Evolutionary conservation across 257 asterid species (phyloP).

Genomic region (Solanum pimpinellifolium): DNA sequence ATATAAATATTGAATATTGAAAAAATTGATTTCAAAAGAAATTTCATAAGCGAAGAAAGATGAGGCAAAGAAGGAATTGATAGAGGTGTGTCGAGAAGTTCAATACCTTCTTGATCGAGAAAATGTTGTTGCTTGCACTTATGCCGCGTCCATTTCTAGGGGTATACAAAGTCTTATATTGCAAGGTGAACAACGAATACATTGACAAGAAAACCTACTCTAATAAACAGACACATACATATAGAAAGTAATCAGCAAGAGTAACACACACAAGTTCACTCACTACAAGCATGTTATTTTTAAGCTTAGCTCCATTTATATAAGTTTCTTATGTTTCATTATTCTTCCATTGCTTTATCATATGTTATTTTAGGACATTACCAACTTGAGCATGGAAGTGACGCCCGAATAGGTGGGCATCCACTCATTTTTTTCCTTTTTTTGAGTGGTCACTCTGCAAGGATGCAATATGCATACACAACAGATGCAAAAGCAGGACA

Average conservation of each 20-base stretch:
- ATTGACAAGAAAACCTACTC: not conserved
- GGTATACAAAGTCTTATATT: not conserved
- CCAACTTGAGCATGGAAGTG: not conserved
- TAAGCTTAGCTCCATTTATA: not conserved
- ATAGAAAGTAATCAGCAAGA: not conserved
- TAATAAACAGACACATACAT: not conserved
- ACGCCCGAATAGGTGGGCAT: not conserved
- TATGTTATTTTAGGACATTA: not conserved
- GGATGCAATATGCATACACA: not conserved
- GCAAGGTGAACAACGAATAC: not conserved
- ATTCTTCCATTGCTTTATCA: not conserved
- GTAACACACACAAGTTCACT: not conserved
- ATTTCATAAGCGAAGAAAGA: not conserved
- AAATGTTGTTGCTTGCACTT: not conserved
- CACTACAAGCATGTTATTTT: not conserved
- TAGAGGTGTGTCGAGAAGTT: not conserved
- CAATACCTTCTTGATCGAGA: not conserved
- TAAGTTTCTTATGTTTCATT: not conserved
- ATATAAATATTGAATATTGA: not conserved
- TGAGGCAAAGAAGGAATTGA: not conserved
- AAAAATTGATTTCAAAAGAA: not conserved
- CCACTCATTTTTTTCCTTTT: not conserved
- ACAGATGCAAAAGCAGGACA: not conserved
- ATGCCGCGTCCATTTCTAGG: not conserved
- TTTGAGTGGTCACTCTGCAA: not conserved